phyloP scores from a whole-genome alignment of 805 yeast species.

The Brettanomyces sp. region DNA sequence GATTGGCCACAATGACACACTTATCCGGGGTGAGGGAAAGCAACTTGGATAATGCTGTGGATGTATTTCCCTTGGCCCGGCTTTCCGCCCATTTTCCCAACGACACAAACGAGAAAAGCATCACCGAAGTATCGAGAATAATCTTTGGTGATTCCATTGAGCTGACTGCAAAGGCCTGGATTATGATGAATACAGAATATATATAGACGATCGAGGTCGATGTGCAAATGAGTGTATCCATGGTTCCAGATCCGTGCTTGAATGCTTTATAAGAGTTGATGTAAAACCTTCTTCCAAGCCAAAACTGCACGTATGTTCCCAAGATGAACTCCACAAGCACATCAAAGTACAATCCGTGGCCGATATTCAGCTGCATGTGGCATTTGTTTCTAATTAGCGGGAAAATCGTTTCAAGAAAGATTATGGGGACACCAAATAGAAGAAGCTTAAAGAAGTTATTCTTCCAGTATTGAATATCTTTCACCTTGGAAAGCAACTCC shows the following conservation, averaged over 20 bases:
- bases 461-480: conserved; percentile 70
- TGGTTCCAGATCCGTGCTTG: conserved; percentile 65
- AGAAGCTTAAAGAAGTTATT: conserved; percentile 42
- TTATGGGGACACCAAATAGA: conserved; percentile 53
- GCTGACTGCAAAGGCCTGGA: conserved; percentile 32
- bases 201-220: conserved; percentile 73
- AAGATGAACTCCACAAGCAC: conserved; percentile 51
- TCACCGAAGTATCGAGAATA: conserved; percentile 77
- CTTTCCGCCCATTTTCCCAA: conserved; percentile 89
- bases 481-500: conserved; percentile 52
- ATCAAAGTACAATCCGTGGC: conserved; percentile 55
- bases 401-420: conserved; percentile 38
- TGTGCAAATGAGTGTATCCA: conserved; percentile 84
- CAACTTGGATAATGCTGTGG: conserved; percentile 75
- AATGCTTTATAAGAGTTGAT: conserved; percentile 56
- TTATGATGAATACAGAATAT: conserved; percentile 61
- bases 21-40: conserved; percentile 72
- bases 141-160: conserved; percentile 52
- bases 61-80: conserved; percentile 88
- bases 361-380: conserved; percentile 14
- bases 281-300: conserved; percentile 61
- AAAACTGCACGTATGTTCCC: conserved; percentile 52
- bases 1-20: conserved; percentile 53
- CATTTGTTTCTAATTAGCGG: conserved; percentile 28
- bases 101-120: conserved; percentile 77